These are phyloP conservation scores for Alternaria postmessia DNA, from an alignment of 2,329 filamentous ascomycete genomes.

Conservation along the genomic window DNA sequence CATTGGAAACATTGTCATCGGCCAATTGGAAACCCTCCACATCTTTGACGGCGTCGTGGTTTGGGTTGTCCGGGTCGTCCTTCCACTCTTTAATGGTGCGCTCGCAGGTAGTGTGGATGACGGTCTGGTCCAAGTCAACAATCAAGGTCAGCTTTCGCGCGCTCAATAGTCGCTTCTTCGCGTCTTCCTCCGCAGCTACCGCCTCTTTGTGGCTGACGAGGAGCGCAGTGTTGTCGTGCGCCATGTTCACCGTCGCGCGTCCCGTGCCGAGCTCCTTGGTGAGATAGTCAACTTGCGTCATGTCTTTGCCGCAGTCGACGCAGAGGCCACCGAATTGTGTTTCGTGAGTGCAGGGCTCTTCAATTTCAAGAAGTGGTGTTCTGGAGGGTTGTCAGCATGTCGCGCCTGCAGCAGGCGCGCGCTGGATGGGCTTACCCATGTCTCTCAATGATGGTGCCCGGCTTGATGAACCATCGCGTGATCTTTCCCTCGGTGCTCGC, in stretches of 20 bases:
- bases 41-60: slow-evolving; percentile 88
- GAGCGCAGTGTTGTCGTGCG: slow-evolving; percentile 87
- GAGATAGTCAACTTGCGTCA: slow-evolving; percentile 89
- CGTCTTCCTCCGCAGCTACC: slow-evolving; percentile 80
- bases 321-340: slow-evolving; percentile 92
- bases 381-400: slow-evolving; percentile 46
- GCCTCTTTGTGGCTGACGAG: slow-evolving; percentile 87
- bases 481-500: slow-evolving; percentile 84
- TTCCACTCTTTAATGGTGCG: slow-evolving; percentile 97
- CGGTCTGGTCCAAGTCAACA: slow-evolving; percentile 96
- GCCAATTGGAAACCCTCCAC: slow-evolving; percentile 87
- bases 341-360: slow-evolving; percentile 90
- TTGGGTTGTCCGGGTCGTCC: slow-evolving; percentile 84
- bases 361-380: slow-evolving; percentile 73
- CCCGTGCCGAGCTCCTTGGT: slow-evolving; percentile 79
- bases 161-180: slow-evolving; percentile 81
- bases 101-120: slow-evolving; percentile 97
- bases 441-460: slow-evolving; percentile 68
- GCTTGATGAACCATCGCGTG: slow-evolving; percentile 75
- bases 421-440: slow-evolving; percentile 47
- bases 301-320: slow-evolving; percentile 91
- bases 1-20: slow-evolving; percentile 67
- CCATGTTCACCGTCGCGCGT: slow-evolving; percentile 92
- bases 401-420: slow-evolving; percentile 9
- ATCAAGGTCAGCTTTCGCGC: slow-evolving; percentile 89